Evolutionary conservation across 2,329 filamentous ascomycete genomes (phyloP).

Genomic region (Xylaria sp.): DNA sequence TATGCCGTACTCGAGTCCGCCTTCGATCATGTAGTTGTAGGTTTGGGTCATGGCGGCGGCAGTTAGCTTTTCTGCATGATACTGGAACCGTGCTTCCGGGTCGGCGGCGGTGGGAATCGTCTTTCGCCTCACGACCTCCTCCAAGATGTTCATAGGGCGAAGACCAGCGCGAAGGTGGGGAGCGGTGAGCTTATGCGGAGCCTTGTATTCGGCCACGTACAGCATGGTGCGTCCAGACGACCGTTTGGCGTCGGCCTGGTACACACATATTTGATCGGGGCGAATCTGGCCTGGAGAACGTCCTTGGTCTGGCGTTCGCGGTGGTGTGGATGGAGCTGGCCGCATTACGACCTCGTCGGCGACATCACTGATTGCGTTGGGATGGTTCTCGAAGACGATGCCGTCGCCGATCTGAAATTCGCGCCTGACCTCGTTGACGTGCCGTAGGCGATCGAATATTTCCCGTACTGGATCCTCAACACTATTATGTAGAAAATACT

Average conservation of each 20-base stretch:
- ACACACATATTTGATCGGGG: slow-evolving; percentile 40
- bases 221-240: slow-evolving; percentile 26
- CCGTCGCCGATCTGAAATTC: slow-evolving; percentile 34
- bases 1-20: slow-evolving; percentile 47
- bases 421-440: slow-evolving; percentile 20
- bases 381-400: slow-evolving; percentile 39
- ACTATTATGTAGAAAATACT: slow-evolving; percentile 35
- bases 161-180: slow-evolving; percentile 47
- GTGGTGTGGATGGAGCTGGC: slow-evolving; percentile 5
- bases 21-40: slow-evolving; percentile 53
- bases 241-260: slow-evolving; percentile 16
- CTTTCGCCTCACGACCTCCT: slow-evolving; percentile 38
- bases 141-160: slow-evolving; percentile 44
- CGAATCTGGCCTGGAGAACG: slow-evolving; percentile 26
- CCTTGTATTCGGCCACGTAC: slow-evolving; percentile 49
- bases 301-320: slow-evolving; percentile 25
- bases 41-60: slow-evolving; percentile 49
- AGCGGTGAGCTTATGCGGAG: slow-evolving; percentile 49
- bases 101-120: slow-evolving; percentile 32
- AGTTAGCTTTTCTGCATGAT: slow-evolving; percentile 42
- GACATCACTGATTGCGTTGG: slow-evolving; percentile 31
- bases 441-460: slow-evolving; percentile 36
- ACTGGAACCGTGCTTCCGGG: slow-evolving; percentile 38
- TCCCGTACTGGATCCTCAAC: slow-evolving; percentile 36
- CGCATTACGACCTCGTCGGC: slow-evolving; percentile 21